Conservation (phyloP, 257 asterid species). For the Primulina tabacum region DNA sequence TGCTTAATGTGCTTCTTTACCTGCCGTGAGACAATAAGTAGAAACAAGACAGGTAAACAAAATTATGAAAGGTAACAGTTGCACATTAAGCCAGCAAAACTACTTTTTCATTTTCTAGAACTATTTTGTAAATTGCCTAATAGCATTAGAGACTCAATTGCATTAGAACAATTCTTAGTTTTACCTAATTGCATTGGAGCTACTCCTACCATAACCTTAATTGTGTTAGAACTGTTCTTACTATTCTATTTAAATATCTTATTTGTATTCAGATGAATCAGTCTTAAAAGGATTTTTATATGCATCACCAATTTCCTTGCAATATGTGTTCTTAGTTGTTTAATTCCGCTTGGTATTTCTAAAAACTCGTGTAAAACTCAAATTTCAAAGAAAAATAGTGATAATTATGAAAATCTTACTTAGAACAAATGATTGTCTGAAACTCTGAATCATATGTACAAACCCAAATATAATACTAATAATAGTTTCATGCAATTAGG, state of each 20-base stretch:
- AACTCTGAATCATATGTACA: not conserved
- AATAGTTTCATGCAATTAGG: not conserved
- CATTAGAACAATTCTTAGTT: not conserved
- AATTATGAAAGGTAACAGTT: not conserved
- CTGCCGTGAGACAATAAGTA: conserved; percentile 37
- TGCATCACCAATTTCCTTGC: not conserved
- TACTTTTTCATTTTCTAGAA: not conserved
- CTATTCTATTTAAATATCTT: not conserved
- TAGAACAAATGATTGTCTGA: not conserved
- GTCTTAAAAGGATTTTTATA: not conserved
- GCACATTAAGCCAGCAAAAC: not conserved
- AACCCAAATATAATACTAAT: not conserved
- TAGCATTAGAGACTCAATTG: not conserved
- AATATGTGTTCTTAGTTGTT: not conserved
- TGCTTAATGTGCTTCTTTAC: conserved; percentile 96
- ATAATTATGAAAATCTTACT: no score
- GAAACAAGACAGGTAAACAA: conserved; percentile 7
- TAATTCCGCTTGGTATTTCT: not conserved
- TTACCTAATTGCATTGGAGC: no score
- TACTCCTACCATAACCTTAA: no score
- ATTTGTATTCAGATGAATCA: not conserved
- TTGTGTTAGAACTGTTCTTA: not conserved
- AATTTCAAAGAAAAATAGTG: not conserved
- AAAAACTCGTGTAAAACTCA: not conserved
- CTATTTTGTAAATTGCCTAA: not conserved